These are phyloP conservation scores for Lyophyllum shimeji DNA, from an alignment of 768 basidiomycete species.

Conservation along the genomic window DNA sequence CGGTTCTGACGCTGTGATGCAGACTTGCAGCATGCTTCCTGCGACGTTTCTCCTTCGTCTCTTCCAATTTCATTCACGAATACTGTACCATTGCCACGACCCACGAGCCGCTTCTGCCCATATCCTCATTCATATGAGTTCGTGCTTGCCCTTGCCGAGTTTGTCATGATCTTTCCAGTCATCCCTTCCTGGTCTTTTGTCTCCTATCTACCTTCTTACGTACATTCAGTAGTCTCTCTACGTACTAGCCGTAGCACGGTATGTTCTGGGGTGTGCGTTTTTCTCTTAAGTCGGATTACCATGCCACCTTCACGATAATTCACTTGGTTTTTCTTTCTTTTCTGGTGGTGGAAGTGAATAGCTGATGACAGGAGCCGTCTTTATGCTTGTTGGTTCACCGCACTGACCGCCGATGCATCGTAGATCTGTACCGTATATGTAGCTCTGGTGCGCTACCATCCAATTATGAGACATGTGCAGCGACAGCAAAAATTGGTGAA, in stretches of 20 bases:
- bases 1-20: neutral
- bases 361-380: no score
- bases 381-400: no score
- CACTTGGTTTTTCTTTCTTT: neutral
- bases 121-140: neutral
- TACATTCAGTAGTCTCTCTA: neutral
- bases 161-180: neutral
- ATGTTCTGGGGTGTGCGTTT: constrained; percentile 1
- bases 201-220: neutral
- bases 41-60: neutral
- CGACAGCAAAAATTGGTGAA: neutral
- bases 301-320: neutral
- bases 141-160: constrained; percentile 4
- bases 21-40: neutral
- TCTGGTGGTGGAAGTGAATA: neutral
- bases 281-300: neutral
- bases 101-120: neutral
- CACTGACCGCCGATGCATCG: no score
- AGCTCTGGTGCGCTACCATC: no score
- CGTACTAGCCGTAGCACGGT: neutral
- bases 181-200: neutral
- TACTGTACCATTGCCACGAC: neutral
- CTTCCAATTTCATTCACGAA: neutral
- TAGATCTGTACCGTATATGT: no score
- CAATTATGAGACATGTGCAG: neutral